Evolutionary conservation across 2,329 filamentous ascomycete species (phyloP).

Genomic region (Elsinoe ampelina): DNA sequence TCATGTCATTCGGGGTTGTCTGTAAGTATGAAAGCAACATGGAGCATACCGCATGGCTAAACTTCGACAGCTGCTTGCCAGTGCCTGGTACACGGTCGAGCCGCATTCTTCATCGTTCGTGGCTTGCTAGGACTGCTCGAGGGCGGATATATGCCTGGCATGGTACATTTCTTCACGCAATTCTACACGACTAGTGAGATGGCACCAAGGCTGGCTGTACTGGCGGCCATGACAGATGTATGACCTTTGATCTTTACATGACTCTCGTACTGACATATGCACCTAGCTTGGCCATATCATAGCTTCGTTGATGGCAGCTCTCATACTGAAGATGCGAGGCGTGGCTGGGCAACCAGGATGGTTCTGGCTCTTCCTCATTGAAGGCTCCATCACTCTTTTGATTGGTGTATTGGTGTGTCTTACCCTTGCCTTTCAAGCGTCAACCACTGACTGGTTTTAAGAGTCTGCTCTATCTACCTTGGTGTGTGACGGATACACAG

Average conservation of each 20-base stretch:
- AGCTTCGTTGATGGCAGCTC: conserved; percentile 16
- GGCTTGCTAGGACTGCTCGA: conserved; percentile 16
- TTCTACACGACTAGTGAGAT: conserved; percentile 17
- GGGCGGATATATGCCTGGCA: conserved; percentile 17
- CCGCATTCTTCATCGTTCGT: conserved; percentile 14
- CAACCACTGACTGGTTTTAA: conserved; percentile 14
- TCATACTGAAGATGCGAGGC: conserved; percentile 17
- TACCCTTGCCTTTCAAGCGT: background rate
- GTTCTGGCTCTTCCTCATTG: conserved; percentile 18
- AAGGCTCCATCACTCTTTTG: conserved; percentile 16
- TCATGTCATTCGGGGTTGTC: conserved; percentile 16
- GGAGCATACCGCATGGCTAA: background rate
- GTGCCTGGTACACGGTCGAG: conserved; percentile 14
- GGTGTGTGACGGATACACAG: conserved; percentile 24
- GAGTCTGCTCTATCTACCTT: conserved; percentile 25
- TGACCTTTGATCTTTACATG: background rate
- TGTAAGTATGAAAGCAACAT: conserved; percentile 5
- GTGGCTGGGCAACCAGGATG: conserved; percentile 15
- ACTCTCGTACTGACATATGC: conserved; percentile 9
- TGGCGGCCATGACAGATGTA: conserved; percentile 14
- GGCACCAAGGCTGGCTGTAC: conserved; percentile 13
- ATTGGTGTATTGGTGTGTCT: conserved; percentile 14
- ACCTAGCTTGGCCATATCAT: conserved; percentile 14
- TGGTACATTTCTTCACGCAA: conserved; percentile 16
- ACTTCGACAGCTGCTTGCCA: conserved; percentile 11